Evolutionary conservation across 2,329 filamentous ascomycete species (phyloP).

Genomic region (Exophiala lecanii-corni): DNA sequence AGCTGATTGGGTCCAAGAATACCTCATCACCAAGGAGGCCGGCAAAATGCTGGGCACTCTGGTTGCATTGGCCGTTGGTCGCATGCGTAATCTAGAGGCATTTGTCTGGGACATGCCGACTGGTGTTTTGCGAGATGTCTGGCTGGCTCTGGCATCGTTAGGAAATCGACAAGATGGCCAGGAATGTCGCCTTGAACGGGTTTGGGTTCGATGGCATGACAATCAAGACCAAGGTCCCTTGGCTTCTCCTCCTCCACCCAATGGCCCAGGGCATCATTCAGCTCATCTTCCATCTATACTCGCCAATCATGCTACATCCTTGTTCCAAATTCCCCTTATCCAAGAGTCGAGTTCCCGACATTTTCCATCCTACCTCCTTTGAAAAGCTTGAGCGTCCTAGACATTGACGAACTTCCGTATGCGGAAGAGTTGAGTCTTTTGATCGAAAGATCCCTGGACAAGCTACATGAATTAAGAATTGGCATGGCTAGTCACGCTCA

Average conservation of each 20-base stretch:
- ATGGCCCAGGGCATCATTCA: slow-evolving; percentile 10
- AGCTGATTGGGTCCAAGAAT: slow-evolving; percentile 71
- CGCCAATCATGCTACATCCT: slow-evolving; percentile 17
- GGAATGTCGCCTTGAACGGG: slow-evolving; percentile 63
- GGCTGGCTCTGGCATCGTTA: slow-evolving; percentile 70
- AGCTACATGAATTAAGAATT: slow-evolving; percentile 66
- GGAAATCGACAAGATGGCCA: slow-evolving; percentile 57
- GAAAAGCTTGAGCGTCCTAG: slow-evolving; percentile 69
- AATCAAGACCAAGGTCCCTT: slow-evolving; percentile 51
- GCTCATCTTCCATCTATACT: slow-evolving; percentile 23
- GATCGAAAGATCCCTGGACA: slow-evolving; percentile 63
- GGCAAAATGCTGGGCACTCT: slow-evolving; percentile 86
- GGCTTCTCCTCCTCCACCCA: slow-evolving; percentile 31
- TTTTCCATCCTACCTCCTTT: slow-evolving; percentile 73
- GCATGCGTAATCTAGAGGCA: slow-evolving; percentile 75
- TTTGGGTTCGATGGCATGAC: slow-evolving; percentile 82
- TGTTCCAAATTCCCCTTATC: slow-evolving; percentile 38
- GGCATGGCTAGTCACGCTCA: slow-evolving; percentile 60
- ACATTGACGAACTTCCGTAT: slow-evolving; percentile 79
- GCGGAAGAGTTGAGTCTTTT: slow-evolving; percentile 76
- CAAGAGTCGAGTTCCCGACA: slow-evolving; percentile 69
- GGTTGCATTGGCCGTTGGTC: slow-evolving; percentile 71
- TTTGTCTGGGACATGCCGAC: slow-evolving; percentile 91
- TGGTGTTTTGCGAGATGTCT: slow-evolving; percentile 74
- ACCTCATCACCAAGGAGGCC: slow-evolving; percentile 74